These are phyloP conservation scores for Cryptococcus sp. DNA, from an alignment of 1,284 basidiomycete genomes.

Conservation along the genomic window DNA sequence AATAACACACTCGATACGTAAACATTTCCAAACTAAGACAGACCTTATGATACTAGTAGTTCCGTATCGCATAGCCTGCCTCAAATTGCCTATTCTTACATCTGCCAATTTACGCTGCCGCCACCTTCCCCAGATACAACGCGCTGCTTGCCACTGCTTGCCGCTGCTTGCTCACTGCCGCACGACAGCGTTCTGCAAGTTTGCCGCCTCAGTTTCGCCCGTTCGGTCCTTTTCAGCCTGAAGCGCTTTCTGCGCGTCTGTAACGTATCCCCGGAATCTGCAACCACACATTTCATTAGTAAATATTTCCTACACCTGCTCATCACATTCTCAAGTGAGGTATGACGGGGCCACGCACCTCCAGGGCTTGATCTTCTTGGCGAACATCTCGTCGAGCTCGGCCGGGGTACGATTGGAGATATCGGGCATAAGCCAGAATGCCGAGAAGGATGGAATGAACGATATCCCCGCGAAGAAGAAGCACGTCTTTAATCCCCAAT, in stretches of 20 bases:
- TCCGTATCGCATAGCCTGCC: no score
- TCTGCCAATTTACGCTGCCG: no score
- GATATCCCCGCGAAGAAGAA: conserved; percentile 27
- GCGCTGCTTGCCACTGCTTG: background rate
- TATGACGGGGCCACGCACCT: background rate
- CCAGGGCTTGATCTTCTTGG: conserved; percentile 22
- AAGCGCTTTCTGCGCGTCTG: conserved; percentile 20
- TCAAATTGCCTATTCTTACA: no score
- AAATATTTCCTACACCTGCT: background rate
- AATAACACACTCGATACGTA: no score
- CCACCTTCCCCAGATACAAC: no score
- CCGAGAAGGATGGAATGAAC: conserved; percentile 8
- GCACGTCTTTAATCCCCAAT: conserved; percentile 27
- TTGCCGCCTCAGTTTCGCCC: conserved; percentile 45
- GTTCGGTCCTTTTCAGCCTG: conserved; percentile 13
- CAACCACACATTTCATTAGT: background rate
- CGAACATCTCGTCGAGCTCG: conserved; percentile 28
- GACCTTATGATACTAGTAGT: no score
- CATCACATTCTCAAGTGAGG: no score
- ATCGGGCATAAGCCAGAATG: conserved; percentile 26
- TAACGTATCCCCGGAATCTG: conserved; percentile 20
- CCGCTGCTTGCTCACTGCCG: background rate
- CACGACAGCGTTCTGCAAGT: no score
- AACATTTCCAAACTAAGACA: no score
- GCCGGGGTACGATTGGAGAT: conserved; percentile 14